Evolutionary conservation across 352 stramenopile genomes (phyloP).

Genomic region (Phytophthora pini): DNA sequence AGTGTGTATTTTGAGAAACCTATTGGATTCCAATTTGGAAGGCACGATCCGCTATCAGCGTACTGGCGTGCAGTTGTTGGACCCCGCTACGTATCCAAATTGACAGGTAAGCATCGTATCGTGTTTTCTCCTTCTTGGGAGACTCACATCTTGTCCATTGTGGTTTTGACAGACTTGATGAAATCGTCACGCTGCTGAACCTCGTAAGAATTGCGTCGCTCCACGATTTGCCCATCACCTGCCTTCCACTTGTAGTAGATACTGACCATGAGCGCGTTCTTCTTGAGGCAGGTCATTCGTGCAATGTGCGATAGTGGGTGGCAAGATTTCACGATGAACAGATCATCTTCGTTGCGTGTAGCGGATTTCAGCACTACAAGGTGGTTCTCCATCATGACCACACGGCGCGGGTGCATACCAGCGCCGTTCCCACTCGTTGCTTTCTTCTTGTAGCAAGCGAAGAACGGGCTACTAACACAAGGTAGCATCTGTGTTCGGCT

Average conservation of each 20-base stretch:
- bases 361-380: constrained; percentile 77
- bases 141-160: constrained; percentile 80
- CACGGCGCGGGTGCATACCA: constrained; percentile 57
- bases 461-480: constrained; percentile 77
- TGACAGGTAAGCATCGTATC: too few relatives aligned
- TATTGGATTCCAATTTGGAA: constrained; percentile 21
- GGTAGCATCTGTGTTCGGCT: constrained; percentile 75
- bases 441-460: constrained; percentile 91
- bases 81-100: too few relatives aligned
- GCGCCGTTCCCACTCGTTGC: constrained; percentile 14
- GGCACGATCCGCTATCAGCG: not conserved
- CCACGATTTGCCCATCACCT: constrained; percentile 42
- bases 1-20: constrained; percentile 39
- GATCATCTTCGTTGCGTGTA: constrained; percentile 72
- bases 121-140: not conserved
- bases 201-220: constrained; percentile 83
- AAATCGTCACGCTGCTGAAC: constrained; percentile 89
- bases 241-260: constrained; percentile 88
- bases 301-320: constrained; percentile 74
- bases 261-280: constrained; percentile 88
- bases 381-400: constrained; percentile 79
- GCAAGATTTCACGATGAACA: constrained; percentile 81
- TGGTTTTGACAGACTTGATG: constrained; percentile 82
- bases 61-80: too few relatives aligned
- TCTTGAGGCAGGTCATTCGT: constrained; percentile 90